Conservation (phyloP, 1,284 basidiomycete genomes). For the Puccinia triticina region DNA sequence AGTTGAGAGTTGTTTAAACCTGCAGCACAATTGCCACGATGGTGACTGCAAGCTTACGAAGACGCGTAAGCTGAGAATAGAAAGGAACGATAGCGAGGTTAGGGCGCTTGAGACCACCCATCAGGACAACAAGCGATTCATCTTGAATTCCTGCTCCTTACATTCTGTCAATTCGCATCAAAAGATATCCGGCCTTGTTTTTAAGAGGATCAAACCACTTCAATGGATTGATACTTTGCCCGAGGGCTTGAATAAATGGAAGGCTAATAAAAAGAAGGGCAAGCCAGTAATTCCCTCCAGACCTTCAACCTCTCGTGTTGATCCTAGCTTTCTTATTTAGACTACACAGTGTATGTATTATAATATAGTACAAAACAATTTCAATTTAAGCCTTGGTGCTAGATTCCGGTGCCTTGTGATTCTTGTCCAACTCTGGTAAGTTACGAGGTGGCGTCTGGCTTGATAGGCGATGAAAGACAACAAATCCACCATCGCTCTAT, state of each 20-base stretch:
- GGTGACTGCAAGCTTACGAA: background rate
- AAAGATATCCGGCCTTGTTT: background rate
- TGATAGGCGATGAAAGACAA: too few relatives aligned
- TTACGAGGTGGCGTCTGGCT: too few relatives aligned
- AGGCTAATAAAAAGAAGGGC: background rate
- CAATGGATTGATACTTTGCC: background rate
- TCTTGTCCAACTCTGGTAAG: too few relatives aligned
- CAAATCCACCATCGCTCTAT: too few relatives aligned
- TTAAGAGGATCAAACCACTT: background rate
- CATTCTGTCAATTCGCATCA: background rate
- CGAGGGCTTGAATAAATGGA: conserved; percentile 5
- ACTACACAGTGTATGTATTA: too few relatives aligned
- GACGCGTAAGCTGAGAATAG: background rate
- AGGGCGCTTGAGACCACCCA: background rate
- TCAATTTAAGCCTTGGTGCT: too few relatives aligned
- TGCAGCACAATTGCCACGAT: background rate
- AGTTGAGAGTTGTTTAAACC: background rate
- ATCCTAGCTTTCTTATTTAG: too few relatives aligned
- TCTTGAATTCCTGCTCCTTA: conserved; percentile 1
- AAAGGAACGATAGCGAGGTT: background rate
- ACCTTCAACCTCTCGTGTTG: too few relatives aligned
- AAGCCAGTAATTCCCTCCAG: background rate
- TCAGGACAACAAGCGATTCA: background rate
- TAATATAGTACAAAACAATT: too few relatives aligned
- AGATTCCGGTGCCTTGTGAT: too few relatives aligned